Conservation (phyloP, 2,329 filamentous ascomycete genomes). For the Paracorniculantispora psalliotae region DNA sequence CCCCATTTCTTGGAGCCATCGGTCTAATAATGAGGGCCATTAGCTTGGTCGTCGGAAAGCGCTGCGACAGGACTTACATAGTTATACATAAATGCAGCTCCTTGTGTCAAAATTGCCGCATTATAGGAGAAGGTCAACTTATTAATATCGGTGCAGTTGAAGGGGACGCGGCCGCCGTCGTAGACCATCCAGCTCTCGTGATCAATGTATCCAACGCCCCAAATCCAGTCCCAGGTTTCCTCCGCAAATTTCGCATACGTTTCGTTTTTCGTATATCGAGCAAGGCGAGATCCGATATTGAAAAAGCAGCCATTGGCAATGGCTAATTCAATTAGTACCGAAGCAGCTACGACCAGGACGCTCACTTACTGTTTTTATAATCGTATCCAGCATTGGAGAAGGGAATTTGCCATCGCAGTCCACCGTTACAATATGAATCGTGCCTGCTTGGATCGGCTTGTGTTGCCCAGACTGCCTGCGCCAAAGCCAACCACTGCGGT, state of each 20-base stretch:
- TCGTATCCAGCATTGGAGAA: conserved; percentile 68
- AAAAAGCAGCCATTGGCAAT: conserved; percentile 61
- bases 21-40: conserved; percentile 1
- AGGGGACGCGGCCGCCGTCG: conserved; percentile 54
- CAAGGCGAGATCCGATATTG: conserved; percentile 63
- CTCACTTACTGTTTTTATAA: conserved; percentile 59
- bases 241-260: conserved; percentile 61
- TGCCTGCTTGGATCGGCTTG: conserved; percentile 59
- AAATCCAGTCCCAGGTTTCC: conserved; percentile 59
- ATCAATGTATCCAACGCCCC: conserved; percentile 52
- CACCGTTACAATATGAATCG: conserved; percentile 58
- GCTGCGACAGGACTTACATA: conserved; percentile 35
- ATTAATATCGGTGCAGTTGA: conserved; percentile 58
- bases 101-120: conserved; percentile 56
- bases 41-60: not conserved
- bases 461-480: conserved; percentile 65
- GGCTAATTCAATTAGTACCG: conserved; percentile 26
- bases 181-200: conserved; percentile 56
- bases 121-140: conserved; percentile 64
- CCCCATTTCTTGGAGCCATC: conserved; percentile 11
- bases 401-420: conserved; percentile 74
- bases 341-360: not conserved
- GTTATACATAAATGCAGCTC: conserved; percentile 66
- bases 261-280: conserved; percentile 61
- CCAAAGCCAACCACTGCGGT: conserved; percentile 59